A percentile compares a stretch with the other conserved stretches of the same genome.
Evolutionary conservation across 2,329 filamentous ascomycete genomes (phyloP).

Genomic region (Fusarium illudens): DNA sequence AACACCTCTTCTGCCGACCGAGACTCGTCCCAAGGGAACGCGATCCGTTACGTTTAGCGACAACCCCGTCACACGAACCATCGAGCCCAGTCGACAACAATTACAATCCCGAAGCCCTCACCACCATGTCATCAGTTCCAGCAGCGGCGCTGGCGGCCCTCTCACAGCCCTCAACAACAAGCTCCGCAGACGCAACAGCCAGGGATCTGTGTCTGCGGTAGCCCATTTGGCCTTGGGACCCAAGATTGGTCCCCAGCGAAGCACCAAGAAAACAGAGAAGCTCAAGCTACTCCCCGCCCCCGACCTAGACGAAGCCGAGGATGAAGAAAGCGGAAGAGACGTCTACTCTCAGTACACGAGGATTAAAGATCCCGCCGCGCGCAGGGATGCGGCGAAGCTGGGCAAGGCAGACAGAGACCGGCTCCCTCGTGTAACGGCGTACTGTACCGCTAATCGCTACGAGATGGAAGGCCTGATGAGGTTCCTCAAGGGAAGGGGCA

Average conservation of each 20-base stretch:
- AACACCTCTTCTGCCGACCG: slow-evolving; percentile 48
- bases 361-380: slow-evolving; percentile 94
- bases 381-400: slow-evolving; percentile 88
- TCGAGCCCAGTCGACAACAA: slow-evolving; percentile 57
- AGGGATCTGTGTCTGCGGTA: slow-evolving; percentile 61
- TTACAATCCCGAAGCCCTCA: slow-evolving; percentile 44
- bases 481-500: slow-evolving; percentile 86
- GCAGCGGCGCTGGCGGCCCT: slow-evolving; percentile 51
- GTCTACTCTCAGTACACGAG: slow-evolving; percentile 98
- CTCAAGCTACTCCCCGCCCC: slow-evolving; percentile 95
- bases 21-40: slow-evolving; percentile 54
- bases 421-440: slow-evolving; percentile 91
- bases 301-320: slow-evolving; percentile 77
- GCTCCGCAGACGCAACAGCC: slow-evolving; percentile 84
- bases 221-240: slow-evolving; percentile 50
- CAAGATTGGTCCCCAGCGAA: slow-evolving; percentile 94
- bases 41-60: slow-evolving; percentile 82
- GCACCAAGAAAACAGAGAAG: slow-evolving; percentile 95
- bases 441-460: slow-evolving; percentile 93
- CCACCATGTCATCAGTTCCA: slow-evolving; percentile 36
- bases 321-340: slow-evolving; percentile 92
- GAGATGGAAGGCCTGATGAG: slow-evolving; percentile 88
- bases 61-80: slow-evolving; percentile 69
- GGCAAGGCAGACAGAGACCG: slow-evolving; percentile 92
- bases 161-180: slow-evolving; percentile 87